Conservation (phyloP, 2,329 filamentous ascomycete genomes). For the Chalaropsis thielavioides region DNA sequence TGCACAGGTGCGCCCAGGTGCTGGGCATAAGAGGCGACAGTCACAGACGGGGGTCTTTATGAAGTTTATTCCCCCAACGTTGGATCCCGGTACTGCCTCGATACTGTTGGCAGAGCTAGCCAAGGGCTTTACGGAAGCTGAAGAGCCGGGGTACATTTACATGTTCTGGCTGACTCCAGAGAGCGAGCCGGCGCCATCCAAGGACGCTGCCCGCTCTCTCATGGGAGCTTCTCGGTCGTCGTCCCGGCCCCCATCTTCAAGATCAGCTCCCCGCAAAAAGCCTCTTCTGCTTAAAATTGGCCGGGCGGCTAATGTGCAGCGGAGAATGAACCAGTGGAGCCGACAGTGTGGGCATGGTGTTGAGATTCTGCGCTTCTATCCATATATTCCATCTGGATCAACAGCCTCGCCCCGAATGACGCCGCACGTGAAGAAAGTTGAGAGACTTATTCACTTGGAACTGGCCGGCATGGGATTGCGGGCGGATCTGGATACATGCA, state of each 20-base stretch:
- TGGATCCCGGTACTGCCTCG: constrained; percentile 55
- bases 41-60: constrained; percentile 29
- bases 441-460: constrained; percentile 82
- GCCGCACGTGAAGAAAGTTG: constrained; percentile 73
- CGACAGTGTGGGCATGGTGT: constrained; percentile 83
- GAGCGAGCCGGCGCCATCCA: constrained; percentile 5
- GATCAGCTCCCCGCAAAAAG: constrained; percentile 28
- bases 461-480: constrained; percentile 48
- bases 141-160: constrained; percentile 86
- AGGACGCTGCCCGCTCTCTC: constrained; percentile 6
- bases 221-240: constrained; percentile 23
- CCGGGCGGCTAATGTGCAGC: constrained; percentile 66
- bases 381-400: constrained; percentile 45
- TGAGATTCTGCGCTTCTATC: constrained; percentile 81
- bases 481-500: constrained; percentile 45
- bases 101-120: constrained; percentile 60
- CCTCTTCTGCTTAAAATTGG: constrained; percentile 57
- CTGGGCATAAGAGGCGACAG: constrained; percentile 20
- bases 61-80: constrained; percentile 52
- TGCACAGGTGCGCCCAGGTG: constrained; percentile 27
- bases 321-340: constrained; percentile 83
- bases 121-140: constrained; percentile 51
- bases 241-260: constrained; percentile 23
- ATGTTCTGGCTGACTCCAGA: constrained; percentile 87
- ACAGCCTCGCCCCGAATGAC: constrained; percentile 47